Evolutionary conservation across 148 eudicot species (phyloP).

Genomic region (Rhododendron williamsianum): DNA sequence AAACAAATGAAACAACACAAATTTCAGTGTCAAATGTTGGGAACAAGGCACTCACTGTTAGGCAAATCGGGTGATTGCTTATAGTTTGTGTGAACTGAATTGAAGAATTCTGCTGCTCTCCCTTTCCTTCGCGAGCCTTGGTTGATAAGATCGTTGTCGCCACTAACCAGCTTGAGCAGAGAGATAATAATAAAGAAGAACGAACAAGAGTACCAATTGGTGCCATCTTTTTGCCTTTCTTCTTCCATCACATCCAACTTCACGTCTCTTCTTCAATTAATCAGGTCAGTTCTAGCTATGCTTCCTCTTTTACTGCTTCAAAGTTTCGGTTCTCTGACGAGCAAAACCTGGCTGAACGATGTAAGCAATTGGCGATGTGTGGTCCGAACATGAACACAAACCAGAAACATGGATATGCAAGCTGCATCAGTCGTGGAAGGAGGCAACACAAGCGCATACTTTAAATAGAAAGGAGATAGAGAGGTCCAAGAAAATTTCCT

Average conservation of each 20-base stretch:
- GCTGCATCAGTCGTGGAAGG: slow-evolving; percentile 47
- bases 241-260: background rate
- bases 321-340: slow-evolving; percentile 34
- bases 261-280: background rate
- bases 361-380: slow-evolving; percentile 34
- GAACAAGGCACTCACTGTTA: slow-evolving; percentile 2
- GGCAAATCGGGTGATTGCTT: background rate
- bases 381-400: slow-evolving; percentile 55
- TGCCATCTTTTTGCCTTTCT: background rate
- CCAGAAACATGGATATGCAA: slow-evolving; percentile 54
- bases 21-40: background rate
- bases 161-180: slow-evolving; percentile 4
- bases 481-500: background rate
- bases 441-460: slow-evolving; percentile 15
- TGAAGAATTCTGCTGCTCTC: background rate
- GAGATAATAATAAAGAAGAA: background rate
- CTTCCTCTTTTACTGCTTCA: slow-evolving; percentile 18
- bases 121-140: background rate
- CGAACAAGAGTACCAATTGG: background rate
- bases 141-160: background rate
- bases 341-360: slow-evolving; percentile 76
- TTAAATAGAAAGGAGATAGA: background rate
- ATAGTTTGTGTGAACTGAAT: background rate
- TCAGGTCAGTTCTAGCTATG: background rate
- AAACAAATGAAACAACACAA: slow-evolving; percentile 1